Base-by-base conservation (phyloP, 2,329 filamentous ascomycete genomes). In the Cladorrhinum sp. region DNA sequence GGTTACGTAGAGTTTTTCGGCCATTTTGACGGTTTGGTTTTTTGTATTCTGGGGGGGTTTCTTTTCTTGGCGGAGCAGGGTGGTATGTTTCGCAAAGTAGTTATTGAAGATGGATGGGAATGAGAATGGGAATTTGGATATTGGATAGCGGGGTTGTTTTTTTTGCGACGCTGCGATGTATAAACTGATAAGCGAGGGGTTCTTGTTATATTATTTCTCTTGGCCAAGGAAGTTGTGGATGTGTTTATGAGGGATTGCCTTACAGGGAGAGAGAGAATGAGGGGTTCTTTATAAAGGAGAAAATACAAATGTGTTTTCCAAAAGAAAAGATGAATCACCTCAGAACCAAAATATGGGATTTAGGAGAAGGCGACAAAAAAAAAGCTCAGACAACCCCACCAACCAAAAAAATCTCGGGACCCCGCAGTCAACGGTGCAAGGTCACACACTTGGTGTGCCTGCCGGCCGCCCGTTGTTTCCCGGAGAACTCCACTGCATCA, bases 1-100 rank as follows among this genome's bases (percentile, higher is more conserved):
- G 69, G 91, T 95, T 74, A 95, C 87, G 79, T 93, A 96, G 75
- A 92, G 77, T 76, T 96, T 96, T 77, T 93, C 83, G 67, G 90
- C 84, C 89, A 93, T 93, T 62, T 79, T 88, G 77, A 70, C 64
- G 64, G 62, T 45, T 60, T 59, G 50, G 51, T n/a, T 4, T 13
- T n/a, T 13, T 5, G 36, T 41, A 41, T 41, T 41, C n/a, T 41
- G 36, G 36, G 10, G 36, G 29, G 29, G 29, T 25, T 53, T 52
- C 49, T 58, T 29, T 36, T 24, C 57, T 18, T 36, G 29, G 50
- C n/a, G n/a, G n/a, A n/a, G n/a, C n/a, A n/a, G n/a, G n/a, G n/a
- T n/a, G n/a, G n/a, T n/a, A n/a, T n/a, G n/a, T n/a, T n/a, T n/a
- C n/a, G n/a, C n/a, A n/a, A n/a, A n/a, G n/a, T n/a, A n/a, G n/a